Conservation (phyloP, 2,329 filamentous ascomycete species). For the Xylaria sp. region DNA sequence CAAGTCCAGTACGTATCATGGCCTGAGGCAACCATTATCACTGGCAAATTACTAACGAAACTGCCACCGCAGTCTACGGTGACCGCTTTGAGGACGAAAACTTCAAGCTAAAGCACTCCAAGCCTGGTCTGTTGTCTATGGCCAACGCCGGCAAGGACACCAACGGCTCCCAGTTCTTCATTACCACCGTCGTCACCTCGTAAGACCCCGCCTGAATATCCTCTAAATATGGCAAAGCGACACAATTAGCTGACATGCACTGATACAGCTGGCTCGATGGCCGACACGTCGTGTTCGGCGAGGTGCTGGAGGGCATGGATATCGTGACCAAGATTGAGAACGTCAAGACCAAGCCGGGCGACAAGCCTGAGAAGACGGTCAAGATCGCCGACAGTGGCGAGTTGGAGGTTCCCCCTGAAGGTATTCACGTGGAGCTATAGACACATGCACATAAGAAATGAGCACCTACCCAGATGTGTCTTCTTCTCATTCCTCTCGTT, state of each 20-base stretch:
- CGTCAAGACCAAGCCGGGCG: slow-evolving; percentile 70
- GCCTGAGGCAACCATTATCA: background rate
- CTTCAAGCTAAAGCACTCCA: slow-evolving; percentile 94
- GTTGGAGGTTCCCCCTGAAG: slow-evolving; percentile 85
- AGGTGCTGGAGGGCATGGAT: slow-evolving; percentile 88
- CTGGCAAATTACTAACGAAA: slow-evolving; percentile 33
- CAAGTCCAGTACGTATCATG: slow-evolving; percentile 76
- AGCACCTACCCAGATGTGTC: slow-evolving; percentile 46
- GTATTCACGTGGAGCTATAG: slow-evolving; percentile 92
- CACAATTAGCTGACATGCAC: slow-evolving; percentile 36
- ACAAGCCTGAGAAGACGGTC: slow-evolving; percentile 75
- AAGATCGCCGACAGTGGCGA: slow-evolving; percentile 88
- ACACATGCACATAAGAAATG: slow-evolving; percentile 49
- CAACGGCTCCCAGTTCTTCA: slow-evolving; percentile 92
- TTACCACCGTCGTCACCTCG: slow-evolving; percentile 83
- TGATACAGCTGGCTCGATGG: slow-evolving; percentile 79
- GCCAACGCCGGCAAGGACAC: slow-evolving; percentile 87
- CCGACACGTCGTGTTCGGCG: slow-evolving; percentile 87
- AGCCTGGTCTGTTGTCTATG: slow-evolving; percentile 86
- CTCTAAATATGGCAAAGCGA: slow-evolving; percentile 5
- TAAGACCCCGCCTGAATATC: slow-evolving; percentile 57
- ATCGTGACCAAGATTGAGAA: slow-evolving; percentile 83
- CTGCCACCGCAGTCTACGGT: slow-evolving; percentile 75
- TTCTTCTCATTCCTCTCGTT: slow-evolving; percentile 43
- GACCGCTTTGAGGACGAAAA: slow-evolving; percentile 88